Evolutionary conservation across 148 eudicot genomes (phyloP).

Genomic region (Persicaria maculosa): DNA sequence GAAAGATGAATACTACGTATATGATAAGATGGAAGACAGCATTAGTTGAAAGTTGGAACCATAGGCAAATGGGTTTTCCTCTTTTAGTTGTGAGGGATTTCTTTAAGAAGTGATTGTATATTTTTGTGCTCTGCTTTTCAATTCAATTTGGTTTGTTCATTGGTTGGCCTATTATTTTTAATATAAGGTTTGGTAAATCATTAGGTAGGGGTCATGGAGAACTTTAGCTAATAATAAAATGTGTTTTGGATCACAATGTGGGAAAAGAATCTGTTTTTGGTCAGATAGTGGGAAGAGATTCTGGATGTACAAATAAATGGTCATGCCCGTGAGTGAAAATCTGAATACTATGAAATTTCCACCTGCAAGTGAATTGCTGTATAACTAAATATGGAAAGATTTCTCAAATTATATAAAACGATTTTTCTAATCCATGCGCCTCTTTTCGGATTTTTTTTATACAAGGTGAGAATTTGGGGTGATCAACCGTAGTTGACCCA

Average conservation of each 20-base stretch:
- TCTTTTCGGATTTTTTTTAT: too few species aligned
- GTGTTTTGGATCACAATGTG: background rate
- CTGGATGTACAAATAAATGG: background rate
- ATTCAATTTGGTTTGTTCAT: background rate
- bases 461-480: too few species aligned
- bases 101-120: constrained; percentile 6
- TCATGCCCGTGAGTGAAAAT: background rate
- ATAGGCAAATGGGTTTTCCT: background rate
- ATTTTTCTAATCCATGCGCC: too few species aligned
- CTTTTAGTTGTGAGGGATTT: background rate
- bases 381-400: too few species aligned
- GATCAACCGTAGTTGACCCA: too few species aligned
- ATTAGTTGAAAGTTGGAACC: background rate
- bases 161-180: background rate
- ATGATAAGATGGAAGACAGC: constrained; percentile 11
- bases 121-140: constrained; percentile 1
- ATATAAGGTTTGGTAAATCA: background rate
- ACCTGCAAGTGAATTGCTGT: too few species aligned
- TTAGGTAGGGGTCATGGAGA: background rate
- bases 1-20: background rate
- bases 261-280: background rate
- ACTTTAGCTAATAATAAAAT: background rate
- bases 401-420: too few species aligned
- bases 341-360: too few species aligned
- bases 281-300: background rate